Evolutionary conservation across 192 early-diverging fungal species (phyloP), one percentile per base, ranked within the genome.

Genomic region (Linnemannia zychae): DNA sequence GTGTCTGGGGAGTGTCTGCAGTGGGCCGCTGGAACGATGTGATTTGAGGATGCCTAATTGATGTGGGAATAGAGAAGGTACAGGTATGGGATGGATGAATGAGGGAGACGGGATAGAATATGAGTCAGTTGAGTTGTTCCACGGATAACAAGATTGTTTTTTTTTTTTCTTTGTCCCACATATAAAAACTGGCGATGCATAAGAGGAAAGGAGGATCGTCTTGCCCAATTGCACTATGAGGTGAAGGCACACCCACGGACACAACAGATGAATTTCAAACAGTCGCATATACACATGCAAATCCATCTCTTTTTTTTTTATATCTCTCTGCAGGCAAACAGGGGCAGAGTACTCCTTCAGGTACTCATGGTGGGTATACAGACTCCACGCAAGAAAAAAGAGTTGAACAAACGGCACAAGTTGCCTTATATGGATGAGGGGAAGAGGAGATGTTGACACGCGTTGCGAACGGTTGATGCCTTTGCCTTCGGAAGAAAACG

Each of bases 11-110:
- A 87, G 67, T 36, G 80, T 87, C 72, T 87, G 85, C 22, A 81
- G 46, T 18, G 85, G 80, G 33, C 80, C 77, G n/a, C 80, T 80
- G 22, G 89, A 88, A 16, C 77, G 72, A 28, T 81, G 80, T 22
- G 87, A 84, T 63, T 79, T 84, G 67, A 84, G 81, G 75, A 88
- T 80, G 67, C 87, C 87, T 88, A 77, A 31, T 63, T 68, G 44
- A 70, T 68, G 44, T n/a, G 6, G 17, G 37, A 63, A 76, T 46
- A 52, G 57, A 20, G 18, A 74, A 33, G 28, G 22, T 38, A 53
- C n/a, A n/a, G n/a, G 38, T 17, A 31, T 40, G 71, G 40, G 33
- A 34, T 31, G 20, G 52, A 17, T 13, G 36, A 24, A 53, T 38
- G 46, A 28, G 37, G 31, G n/a, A 66, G 52, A 37, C 20, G 22